A percentile compares a stretch with the other conserved stretches of the same genome.
Evolutionary conservation across 805 yeast species (phyloP).

Genomic region (Yarrowia phangngaensis): DNA sequence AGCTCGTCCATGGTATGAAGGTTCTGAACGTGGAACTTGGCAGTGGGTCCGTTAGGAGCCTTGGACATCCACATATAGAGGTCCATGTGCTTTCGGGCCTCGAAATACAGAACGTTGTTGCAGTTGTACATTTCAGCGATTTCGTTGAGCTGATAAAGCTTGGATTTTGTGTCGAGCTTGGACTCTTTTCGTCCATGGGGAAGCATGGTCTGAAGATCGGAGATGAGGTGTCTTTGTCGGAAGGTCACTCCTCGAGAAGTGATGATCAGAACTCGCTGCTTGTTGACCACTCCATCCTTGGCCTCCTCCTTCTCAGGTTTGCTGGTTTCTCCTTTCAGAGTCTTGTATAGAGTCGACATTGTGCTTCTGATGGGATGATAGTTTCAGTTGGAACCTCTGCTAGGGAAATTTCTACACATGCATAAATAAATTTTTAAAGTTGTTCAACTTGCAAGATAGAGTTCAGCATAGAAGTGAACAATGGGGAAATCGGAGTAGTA

Average conservation of each 20-base stretch:
- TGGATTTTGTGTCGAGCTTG: conserved; percentile 88
- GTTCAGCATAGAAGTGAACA: too few species aligned
- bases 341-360: conserved; percentile 74
- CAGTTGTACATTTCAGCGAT: conserved; percentile 96
- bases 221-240: conserved; percentile 91
- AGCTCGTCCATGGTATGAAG: conserved; percentile 94
- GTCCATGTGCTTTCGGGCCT: conserved; percentile 93
- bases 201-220: conserved; percentile 69
- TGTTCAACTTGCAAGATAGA: too few species aligned
- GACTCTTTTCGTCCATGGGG: conserved; percentile 98
- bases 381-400: too few species aligned
- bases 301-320: conserved; percentile 23
- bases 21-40: conserved; percentile 90
- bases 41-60: conserved; percentile 97
- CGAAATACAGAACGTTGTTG: conserved; percentile 89
- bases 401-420: too few species aligned
- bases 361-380: too few species aligned
- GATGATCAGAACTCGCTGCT: conserved; percentile 82
- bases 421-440: too few species aligned
- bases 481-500: too few species aligned
- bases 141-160: conserved; percentile 83
- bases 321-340: conserved; percentile 42
- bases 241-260: conserved; percentile 92
- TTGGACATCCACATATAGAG: conserved; percentile 91
- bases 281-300: conserved; percentile 44